Evolutionary conservation across 805 yeast genomes (phyloP).

Genomic region (Wickerhamiella kurtzmanii): DNA sequence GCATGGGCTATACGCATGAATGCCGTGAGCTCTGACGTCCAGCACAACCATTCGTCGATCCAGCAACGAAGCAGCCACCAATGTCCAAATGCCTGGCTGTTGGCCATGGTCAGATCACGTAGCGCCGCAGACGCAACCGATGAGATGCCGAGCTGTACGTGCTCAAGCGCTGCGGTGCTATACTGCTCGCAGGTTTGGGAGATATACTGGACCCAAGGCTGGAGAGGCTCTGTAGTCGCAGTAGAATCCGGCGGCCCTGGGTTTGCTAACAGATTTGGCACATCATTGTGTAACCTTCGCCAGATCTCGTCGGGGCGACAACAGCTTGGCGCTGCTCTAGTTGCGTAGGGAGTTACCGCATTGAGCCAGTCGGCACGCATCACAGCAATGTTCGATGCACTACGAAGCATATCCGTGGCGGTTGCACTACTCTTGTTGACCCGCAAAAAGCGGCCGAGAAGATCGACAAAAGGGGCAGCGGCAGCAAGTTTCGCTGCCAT

Average conservation of each 20-base stretch:
- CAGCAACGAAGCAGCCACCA: constrained; percentile 73
- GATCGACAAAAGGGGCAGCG: constrained; percentile 39
- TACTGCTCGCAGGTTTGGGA: constrained; percentile 35
- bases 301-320: constrained; percentile 15
- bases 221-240: constrained; percentile 4
- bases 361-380: constrained; percentile 50
- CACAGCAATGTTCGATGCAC: constrained; percentile 31
- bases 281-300: constrained; percentile 16
- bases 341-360: constrained; percentile 36
- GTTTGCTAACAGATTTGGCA: constrained; percentile 17
- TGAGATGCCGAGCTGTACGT: constrained; percentile 28
- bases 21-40: constrained; percentile 42
- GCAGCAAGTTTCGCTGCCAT: constrained; percentile 38
- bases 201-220: constrained; percentile 28
- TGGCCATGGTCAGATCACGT: constrained; percentile 31
- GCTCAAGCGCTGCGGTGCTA: constrained; percentile 7
- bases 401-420: constrained; percentile 35
- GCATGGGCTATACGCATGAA: constrained; percentile 17
- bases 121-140: constrained; percentile 11
- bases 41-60: constrained; percentile 58
- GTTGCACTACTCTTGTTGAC: constrained; percentile 40
- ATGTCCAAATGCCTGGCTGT: constrained; percentile 48
- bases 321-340: constrained; percentile 32
- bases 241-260: not conserved
- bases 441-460: constrained; percentile 42